A percentile compares a stretch with the other conserved stretches of the same genome.
Conservation (phyloP, 1,139 yeast species). For the Saccharomyces pastorianus region DNA sequence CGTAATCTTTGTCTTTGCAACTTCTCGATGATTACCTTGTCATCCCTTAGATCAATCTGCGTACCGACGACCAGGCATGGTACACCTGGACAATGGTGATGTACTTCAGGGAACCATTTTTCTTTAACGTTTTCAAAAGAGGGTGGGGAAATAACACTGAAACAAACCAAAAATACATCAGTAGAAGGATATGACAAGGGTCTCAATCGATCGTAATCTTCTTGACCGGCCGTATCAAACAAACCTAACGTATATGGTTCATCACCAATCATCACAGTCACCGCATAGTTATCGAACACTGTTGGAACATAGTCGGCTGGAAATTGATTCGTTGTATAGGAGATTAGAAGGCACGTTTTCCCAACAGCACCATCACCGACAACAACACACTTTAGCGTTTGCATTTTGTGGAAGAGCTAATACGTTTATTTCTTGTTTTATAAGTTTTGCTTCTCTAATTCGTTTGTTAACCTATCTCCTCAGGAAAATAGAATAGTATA, state of each 20-base stretch:
- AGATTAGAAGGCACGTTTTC: slow-evolving; percentile 79
- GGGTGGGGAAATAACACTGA: slow-evolving; percentile 90
- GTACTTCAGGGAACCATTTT: slow-evolving; percentile 96
- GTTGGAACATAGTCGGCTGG: slow-evolving; percentile 86
- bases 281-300: slow-evolving; percentile 91
- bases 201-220: slow-evolving; percentile 92
- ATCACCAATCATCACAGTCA: slow-evolving; percentile 93
- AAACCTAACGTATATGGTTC: slow-evolving; percentile 93
- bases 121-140: slow-evolving; percentile 93
- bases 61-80: slow-evolving; percentile 94
- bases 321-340: slow-evolving; percentile 76
- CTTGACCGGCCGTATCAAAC: slow-evolving; percentile 97
- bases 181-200: slow-evolving; percentile 94
- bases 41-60: slow-evolving; percentile 86
- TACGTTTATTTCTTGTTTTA: not conserved
- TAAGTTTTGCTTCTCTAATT: not conserved
- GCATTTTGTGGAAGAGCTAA: slow-evolving; percentile 39
- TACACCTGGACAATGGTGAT: slow-evolving; percentile 94
- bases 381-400: slow-evolving; percentile 87
- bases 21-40: slow-evolving; percentile 78
- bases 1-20: slow-evolving; percentile 79
- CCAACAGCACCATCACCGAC: slow-evolving; percentile 98
- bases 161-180: slow-evolving; percentile 87
- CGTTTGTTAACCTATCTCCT: not conserved
- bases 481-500: not conserved